phyloP scores from a whole-genome alignment of 225 moss, liverwort and hornwort genomes.

The Antitrichia curtipendula region DNA sequence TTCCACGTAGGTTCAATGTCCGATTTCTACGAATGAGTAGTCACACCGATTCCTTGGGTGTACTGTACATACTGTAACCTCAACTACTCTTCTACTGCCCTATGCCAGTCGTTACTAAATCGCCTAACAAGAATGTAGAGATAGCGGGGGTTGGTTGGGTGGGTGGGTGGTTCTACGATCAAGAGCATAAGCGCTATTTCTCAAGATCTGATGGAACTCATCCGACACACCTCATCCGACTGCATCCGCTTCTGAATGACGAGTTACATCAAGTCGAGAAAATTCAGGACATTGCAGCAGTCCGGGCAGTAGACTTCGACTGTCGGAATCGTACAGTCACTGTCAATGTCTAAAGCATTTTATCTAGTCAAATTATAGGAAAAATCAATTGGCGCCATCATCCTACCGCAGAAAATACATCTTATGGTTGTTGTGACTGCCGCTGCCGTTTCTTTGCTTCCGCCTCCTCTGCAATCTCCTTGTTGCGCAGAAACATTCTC shows the following conservation, averaged over 20 bases:
- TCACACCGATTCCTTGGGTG: background rate
- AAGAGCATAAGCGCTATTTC: background rate
- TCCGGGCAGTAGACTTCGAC: background rate
- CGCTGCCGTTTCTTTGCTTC: background rate
- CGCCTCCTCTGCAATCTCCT: conserved; percentile 10
- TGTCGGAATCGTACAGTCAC: background rate
- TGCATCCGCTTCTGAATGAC: background rate
- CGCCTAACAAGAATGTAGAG: background rate
- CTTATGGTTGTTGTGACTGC: background rate
- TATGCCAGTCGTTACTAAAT: background rate
- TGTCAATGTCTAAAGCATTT: background rate
- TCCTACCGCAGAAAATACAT: background rate
- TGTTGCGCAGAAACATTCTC: conserved; percentile 10
- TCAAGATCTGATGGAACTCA: background rate
- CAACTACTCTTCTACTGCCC: background rate
- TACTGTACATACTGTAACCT: conserved; percentile 6
- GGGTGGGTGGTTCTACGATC: background rate
- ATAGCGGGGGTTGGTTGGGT: background rate
- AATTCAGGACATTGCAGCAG: background rate
- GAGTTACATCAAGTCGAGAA: background rate
- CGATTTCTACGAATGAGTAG: background rate
- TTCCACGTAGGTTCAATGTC: background rate
- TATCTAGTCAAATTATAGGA: background rate
- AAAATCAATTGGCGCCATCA: background rate
- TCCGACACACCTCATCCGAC: background rate